Conservation (phyloP, 306 rosid genomes). For the Quercus mongolica region DNA sequence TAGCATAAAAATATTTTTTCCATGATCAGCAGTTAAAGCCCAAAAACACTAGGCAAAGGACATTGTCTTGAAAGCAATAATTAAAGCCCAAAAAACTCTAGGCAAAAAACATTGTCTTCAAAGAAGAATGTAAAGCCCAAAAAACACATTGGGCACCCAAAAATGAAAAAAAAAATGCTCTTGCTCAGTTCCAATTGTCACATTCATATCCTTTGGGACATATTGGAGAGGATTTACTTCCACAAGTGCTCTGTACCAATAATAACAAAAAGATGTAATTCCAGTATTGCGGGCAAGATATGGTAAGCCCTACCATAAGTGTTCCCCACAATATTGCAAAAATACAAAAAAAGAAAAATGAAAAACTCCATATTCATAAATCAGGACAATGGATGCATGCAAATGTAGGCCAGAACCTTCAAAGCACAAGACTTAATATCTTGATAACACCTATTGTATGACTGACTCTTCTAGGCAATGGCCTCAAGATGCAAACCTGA, state of each 20-base stretch:
- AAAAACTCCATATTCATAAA: neutral
- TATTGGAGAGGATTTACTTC: conserved; percentile 71
- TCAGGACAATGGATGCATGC: neutral
- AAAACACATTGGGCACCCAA: too few species aligned
- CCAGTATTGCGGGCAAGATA: neutral
- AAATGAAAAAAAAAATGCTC: too few species aligned
- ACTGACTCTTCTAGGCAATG: neutral
- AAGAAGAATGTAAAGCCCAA: too few species aligned
- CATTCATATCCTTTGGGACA: too few species aligned
- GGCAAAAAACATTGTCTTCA: too few species aligned
- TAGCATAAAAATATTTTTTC: too few species aligned
- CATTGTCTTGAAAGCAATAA: too few species aligned
- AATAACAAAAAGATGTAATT: conserved; percentile 16
- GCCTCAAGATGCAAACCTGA: neutral
- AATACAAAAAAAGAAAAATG: neutral
- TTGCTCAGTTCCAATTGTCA: too few species aligned
- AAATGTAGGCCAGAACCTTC: neutral
- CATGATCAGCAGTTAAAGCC: too few species aligned
- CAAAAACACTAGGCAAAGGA: too few species aligned
- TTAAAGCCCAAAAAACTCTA: too few species aligned
- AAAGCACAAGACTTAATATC: neutral
- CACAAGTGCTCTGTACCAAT: conserved; percentile 56
- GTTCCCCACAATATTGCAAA: neutral
- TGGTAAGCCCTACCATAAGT: neutral
- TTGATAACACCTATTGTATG: too few species aligned